Conservation (phyloP, 2,329 filamentous ascomycete genomes). For the Parasarocladium wereldwijsianum region DNA sequence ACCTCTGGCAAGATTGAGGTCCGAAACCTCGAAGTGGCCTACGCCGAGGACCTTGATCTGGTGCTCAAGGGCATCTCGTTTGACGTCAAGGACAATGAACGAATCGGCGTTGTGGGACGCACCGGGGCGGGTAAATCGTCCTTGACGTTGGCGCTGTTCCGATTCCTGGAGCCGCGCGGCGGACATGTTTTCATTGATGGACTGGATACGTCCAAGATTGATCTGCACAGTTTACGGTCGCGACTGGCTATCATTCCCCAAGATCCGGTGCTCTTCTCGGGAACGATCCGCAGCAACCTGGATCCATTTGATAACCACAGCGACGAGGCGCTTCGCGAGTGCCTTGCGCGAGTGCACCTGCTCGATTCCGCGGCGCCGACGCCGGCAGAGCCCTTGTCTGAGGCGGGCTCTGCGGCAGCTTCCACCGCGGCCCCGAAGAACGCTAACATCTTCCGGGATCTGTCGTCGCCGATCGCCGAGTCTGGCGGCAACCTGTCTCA, state of each 20-base stretch:
- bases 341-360: slow-evolving; percentile 57
- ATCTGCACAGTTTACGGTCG: slow-evolving; percentile 55
- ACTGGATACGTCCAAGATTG: slow-evolving; percentile 58
- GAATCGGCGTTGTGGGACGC: slow-evolving; percentile 63
- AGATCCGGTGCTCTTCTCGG: slow-evolving; percentile 70
- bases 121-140: slow-evolving; percentile 70
- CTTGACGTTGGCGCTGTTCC: slow-evolving; percentile 61
- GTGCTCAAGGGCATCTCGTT: slow-evolving; percentile 59
- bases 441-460: slow-evolving; percentile 48
- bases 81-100: slow-evolving; percentile 48
- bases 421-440: slow-evolving; percentile 29
- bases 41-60: slow-evolving; percentile 55
- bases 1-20: slow-evolving; percentile 59
- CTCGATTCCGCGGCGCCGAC: slow-evolving; percentile 26
- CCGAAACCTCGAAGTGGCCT: slow-evolving; percentile 55
- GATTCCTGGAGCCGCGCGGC: slow-evolving; percentile 55
- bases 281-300: slow-evolving; percentile 61
- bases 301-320: slow-evolving; percentile 61
- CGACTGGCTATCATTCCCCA: slow-evolving; percentile 67
- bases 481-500: slow-evolving; percentile 63
- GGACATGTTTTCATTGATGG: slow-evolving; percentile 59
- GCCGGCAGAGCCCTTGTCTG: slow-evolving; percentile 18
- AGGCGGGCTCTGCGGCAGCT: slow-evolving; percentile 13
- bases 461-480: slow-evolving; percentile 51
- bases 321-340: slow-evolving; percentile 55